These are phyloP conservation scores for Haplographium delicatum DNA, from an alignment of 495 filamentous ascomycete genomes.

Conservation along the genomic window DNA sequence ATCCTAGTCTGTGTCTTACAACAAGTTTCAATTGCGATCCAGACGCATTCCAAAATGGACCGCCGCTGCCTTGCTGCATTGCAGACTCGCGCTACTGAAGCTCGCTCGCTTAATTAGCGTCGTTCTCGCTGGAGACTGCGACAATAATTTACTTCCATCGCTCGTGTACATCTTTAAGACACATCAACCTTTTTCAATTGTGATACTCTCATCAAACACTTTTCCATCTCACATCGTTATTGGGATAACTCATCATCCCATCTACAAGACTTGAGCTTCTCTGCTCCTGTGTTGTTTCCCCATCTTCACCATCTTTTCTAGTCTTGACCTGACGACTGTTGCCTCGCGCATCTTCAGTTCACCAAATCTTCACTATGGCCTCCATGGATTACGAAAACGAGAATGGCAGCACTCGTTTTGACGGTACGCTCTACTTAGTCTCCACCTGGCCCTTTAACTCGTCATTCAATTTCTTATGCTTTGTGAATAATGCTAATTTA, in stretches of 20 bases:
- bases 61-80: no score
- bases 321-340: constrained; percentile 21
- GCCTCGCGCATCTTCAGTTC: constrained; percentile 5
- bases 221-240: constrained; percentile 7
- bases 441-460: no score
- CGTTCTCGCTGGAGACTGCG: no score
- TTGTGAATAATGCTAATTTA: constrained; percentile 33
- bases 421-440: constrained; percentile 52
- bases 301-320: constrained; percentile 18
- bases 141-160: no score
- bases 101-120: no score
- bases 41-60: no score
- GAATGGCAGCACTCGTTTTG: constrained; percentile 69
- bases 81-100: no score
- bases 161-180: no score
- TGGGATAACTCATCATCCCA: constrained; percentile 6
- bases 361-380: constrained; percentile 36
- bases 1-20: no score
- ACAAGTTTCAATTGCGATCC: no score
- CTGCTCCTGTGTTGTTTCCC: constrained; percentile 13
- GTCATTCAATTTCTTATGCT: no score
- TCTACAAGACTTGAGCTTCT: constrained; percentile 21
- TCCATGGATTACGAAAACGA: constrained; percentile 85
- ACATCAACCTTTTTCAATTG: constrained; percentile 1
- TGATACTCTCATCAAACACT: constrained; percentile 8